A percentile compares a stretch with the other conserved stretches of the same genome.
These are phyloP conservation scores for Musa balbisiana DNA, from an alignment of 202 grass and related monocot genomes.

Conservation along the genomic window DNA sequence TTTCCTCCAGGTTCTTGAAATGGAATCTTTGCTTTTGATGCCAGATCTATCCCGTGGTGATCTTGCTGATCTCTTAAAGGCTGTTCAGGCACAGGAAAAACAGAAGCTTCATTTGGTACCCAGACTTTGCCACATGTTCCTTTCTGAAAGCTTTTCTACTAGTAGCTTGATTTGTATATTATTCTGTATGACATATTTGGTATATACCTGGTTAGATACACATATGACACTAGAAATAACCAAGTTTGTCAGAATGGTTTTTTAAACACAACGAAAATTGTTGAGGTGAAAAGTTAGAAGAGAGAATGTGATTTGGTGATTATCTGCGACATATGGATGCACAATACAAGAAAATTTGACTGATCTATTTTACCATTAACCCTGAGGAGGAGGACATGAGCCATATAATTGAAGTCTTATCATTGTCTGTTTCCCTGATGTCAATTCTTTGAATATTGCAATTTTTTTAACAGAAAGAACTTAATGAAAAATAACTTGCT, in stretches of 20 bases:
- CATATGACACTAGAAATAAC: not conserved
- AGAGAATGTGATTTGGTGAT: not conserved
- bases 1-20: slow-evolving; percentile 64
- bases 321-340: not conserved
- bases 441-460: not conserved
- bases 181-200: not conserved
- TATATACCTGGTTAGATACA: not conserved
- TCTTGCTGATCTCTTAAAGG: slow-evolving; percentile 72
- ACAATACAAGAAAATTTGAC: not conserved
- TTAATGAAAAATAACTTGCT: not conserved
- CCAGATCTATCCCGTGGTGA: slow-evolving; percentile 57
- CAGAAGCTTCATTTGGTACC: slow-evolving; percentile 81
- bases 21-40: slow-evolving; percentile 53
- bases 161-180: not conserved
- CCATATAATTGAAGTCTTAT: not conserved
- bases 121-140: slow-evolving; percentile 8
- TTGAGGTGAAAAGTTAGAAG: not conserved
- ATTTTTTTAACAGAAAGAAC: not conserved
- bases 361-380: not conserved
- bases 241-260: not conserved
- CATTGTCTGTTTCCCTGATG: not conserved
- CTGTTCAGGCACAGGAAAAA: slow-evolving; percentile 81
- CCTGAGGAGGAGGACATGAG: not conserved
- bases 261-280: not conserved
- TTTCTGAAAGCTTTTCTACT: slow-evolving; percentile 5